A percentile compares a stretch with the other conserved stretches of the same genome.
These are phyloP conservation scores for Calonectria montana DNA, from an alignment of 2,329 filamentous ascomycete genomes.

Conservation along the genomic window DNA sequence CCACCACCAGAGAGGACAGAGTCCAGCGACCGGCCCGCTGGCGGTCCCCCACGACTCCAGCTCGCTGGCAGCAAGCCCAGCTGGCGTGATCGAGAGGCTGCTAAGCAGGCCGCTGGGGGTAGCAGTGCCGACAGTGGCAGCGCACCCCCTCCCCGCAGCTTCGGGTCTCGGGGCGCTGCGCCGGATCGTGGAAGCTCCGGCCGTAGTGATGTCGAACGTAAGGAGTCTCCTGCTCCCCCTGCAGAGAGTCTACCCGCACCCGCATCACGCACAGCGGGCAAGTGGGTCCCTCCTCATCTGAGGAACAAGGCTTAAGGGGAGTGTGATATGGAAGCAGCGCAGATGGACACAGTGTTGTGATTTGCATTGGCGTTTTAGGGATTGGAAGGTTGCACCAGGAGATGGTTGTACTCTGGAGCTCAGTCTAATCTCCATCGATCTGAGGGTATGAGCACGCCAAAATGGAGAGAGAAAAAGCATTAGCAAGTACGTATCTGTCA, in stretches of 20 bases:
- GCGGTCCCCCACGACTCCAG: constrained; percentile 70
- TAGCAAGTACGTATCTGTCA: constrained; percentile 41
- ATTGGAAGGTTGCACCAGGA: constrained; percentile 46
- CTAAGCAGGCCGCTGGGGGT: constrained; percentile 52
- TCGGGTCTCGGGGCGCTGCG: constrained; percentile 52
- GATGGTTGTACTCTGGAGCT: constrained; percentile 53
- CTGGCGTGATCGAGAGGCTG: constrained; percentile 80
- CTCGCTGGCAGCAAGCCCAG: constrained; percentile 72
- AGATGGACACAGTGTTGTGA: constrained; percentile 41
- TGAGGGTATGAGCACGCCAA: constrained; percentile 45
- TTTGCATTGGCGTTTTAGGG: constrained; percentile 53
- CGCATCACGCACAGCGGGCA: constrained; percentile 65
- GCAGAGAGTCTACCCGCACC: constrained; percentile 64
- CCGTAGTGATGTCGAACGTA: constrained; percentile 46
- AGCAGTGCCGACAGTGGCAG: constrained; percentile 50
- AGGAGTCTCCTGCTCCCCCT: constrained; percentile 55
- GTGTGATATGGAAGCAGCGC: constrained; percentile 26
- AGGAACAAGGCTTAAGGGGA: constrained; percentile 47
- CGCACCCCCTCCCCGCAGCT: constrained; percentile 52
- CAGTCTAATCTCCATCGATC: constrained; percentile 47
- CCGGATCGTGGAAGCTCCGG: constrained; percentile 58
- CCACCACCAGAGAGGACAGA: constrained; percentile 58
- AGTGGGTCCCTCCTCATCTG: constrained; percentile 67
- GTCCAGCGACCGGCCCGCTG: constrained; percentile 56
- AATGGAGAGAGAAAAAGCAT: constrained; percentile 44